These are phyloP conservation scores for Suhomyces anneliseae DNA, from an alignment of 1,139 yeast genomes.

Conservation along the genomic window DNA sequence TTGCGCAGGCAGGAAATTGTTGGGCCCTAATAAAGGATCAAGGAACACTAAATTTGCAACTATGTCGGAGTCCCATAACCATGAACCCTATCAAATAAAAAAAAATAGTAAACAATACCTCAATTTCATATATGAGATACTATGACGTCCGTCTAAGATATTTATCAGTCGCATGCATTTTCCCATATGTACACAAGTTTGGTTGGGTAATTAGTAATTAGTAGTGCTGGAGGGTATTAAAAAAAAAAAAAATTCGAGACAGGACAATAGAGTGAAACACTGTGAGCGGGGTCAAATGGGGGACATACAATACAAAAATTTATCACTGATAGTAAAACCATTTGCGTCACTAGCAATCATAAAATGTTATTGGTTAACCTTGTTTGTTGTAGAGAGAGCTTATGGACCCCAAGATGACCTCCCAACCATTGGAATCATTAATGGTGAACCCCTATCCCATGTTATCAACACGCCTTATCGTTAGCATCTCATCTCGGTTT, in stretches of 20 bases:
- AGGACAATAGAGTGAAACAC: neutral
- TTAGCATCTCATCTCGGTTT: neutral
- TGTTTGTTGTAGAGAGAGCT: too few species aligned
- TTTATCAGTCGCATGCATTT: neutral
- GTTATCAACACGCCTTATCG: neutral
- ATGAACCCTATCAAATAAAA: neutral
- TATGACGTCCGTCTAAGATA: too few species aligned
- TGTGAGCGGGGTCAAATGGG: slow-evolving; percentile 1
- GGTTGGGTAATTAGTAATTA: neutral
- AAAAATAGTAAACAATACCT: neutral
- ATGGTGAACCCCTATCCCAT: too few species aligned
- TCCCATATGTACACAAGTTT: neutral
- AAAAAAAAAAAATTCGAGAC: neutral
- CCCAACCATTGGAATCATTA: too few species aligned
- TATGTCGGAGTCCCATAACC: neutral
- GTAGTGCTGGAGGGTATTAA: neutral
- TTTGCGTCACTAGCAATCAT: too few species aligned
- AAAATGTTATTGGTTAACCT: neutral
- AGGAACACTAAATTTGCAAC: neutral
- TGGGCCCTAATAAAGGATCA: neutral
- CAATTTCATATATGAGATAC: too few species aligned
- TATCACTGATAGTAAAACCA: neutral
- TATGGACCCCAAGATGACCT: too few species aligned
- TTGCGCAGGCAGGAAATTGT: neutral
- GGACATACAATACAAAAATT: neutral